Conservation (phyloP, 1,284 basidiomycete genomes). For the Pisolithus thermaeus region DNA sequence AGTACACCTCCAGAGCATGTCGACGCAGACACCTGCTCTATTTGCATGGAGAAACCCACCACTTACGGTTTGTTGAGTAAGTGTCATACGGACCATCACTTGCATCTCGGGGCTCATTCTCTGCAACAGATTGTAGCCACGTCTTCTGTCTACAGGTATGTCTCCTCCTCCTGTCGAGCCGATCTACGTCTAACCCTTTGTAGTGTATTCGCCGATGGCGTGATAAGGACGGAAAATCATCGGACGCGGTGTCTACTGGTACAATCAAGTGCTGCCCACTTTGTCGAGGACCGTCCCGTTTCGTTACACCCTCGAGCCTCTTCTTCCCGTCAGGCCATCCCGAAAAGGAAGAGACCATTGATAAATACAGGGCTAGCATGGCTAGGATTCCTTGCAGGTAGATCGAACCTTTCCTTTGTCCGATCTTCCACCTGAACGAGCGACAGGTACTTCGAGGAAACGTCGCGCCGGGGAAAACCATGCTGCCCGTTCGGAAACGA, state of each 20-base stretch:
- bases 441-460: constrained; percentile 52
- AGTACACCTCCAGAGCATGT: constrained; percentile 15
- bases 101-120: constrained; percentile 9
- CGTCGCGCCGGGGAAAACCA: constrained; percentile 33
- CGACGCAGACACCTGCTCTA: constrained; percentile 46
- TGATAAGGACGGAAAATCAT: constrained; percentile 45
- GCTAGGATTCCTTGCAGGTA: constrained; percentile 58
- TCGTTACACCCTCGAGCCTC: constrained; percentile 62
- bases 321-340: constrained; percentile 52
- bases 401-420: constrained; percentile 17
- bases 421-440: constrained; percentile 2
- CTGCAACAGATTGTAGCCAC: constrained; percentile 60
- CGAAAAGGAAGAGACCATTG: constrained; percentile 45
- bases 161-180: constrained; percentile 6
- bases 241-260: constrained; percentile 46
- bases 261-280: constrained; percentile 71
- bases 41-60: constrained; percentile 66
- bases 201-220: constrained; percentile 75
- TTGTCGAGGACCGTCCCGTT: constrained; percentile 58
- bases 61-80: constrained; percentile 64
- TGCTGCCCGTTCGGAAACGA: constrained; percentile 71
- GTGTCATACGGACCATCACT: constrained; percentile 11
- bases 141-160: constrained; percentile 63
- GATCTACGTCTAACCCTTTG: constrained; percentile 5
- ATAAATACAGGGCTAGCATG: constrained; percentile 67